Percentiles rank a stretch among this genome's conserved stretches.
Evolutionary conservation across 83 land plant genomes (phyloP).

Genomic region (Picea abies): DNA sequence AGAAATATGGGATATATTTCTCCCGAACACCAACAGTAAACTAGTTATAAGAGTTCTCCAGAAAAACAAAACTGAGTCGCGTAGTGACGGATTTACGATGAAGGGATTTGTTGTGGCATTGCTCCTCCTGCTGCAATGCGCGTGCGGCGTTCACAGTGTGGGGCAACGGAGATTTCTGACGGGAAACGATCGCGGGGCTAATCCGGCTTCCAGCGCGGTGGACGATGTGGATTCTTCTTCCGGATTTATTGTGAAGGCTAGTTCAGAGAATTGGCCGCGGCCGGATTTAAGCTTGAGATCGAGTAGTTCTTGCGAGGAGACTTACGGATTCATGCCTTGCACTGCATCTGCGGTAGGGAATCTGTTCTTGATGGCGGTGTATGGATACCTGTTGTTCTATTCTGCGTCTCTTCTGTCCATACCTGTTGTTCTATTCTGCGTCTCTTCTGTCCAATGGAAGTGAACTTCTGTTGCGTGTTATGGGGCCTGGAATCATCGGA

Average conservation of each 20-base stretch:
- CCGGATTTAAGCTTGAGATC: not conserved
- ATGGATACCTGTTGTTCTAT: too few species aligned
- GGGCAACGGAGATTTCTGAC: not conserved
- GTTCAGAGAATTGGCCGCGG: not conserved
- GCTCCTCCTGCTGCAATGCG: not conserved
- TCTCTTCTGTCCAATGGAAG: slow-evolving; percentile 59
- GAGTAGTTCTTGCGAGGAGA: slow-evolving; percentile 32
- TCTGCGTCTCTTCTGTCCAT: too few species aligned
- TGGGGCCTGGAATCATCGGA: slow-evolving; percentile 73
- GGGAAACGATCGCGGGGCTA: too few species aligned
- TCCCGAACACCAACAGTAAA: too few species aligned
- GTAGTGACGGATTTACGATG: too few species aligned
- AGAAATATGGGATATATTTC: too few species aligned
- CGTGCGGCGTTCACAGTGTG: not conserved
- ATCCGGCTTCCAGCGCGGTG: not conserved
- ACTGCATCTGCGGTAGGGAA: slow-evolving; percentile 41
- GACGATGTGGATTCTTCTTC: not conserved
- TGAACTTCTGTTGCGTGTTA: slow-evolving; percentile 61
- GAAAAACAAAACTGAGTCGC: too few species aligned
- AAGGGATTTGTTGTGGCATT: too few species aligned
- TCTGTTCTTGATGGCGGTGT: slow-evolving; percentile 48
- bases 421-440: slow-evolving; percentile 54
- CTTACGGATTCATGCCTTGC: slow-evolving; percentile 69
- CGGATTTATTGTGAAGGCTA: not conserved
- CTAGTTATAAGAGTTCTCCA: too few species aligned